Evolutionary conservation across 1,139 yeast genomes (phyloP).

Genomic region (Eremothecium cymbalariae): DNA sequence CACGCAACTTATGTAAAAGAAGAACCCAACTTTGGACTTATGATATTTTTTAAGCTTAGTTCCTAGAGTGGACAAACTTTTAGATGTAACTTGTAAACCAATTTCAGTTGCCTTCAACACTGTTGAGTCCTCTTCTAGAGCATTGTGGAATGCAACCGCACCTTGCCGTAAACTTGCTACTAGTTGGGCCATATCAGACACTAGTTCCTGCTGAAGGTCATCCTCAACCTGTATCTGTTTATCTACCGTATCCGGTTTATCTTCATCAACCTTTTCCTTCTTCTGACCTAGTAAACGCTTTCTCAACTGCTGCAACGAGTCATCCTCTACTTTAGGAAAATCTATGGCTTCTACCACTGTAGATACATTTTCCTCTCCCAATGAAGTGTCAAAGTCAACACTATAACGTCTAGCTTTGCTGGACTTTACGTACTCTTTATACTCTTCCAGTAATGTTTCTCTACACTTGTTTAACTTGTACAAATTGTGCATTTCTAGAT

Average conservation of each 20-base stretch:
- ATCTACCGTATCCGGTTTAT: slow-evolving; percentile 23
- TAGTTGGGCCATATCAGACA: slow-evolving; percentile 34
- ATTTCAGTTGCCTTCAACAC: slow-evolving; percentile 35
- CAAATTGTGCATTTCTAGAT: slow-evolving; percentile 11
- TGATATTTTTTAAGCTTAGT: slow-evolving; percentile 29
- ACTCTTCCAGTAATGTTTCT: slow-evolving; percentile 5
- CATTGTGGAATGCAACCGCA: slow-evolving; percentile 35
- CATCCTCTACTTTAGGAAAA: slow-evolving; percentile 15
- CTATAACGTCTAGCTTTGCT: slow-evolving; percentile 19
- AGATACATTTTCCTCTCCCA: slow-evolving; percentile 4
- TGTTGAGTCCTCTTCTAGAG: slow-evolving; percentile 33
- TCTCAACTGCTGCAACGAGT: slow-evolving; percentile 28
- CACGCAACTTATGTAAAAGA: slow-evolving; percentile 29
- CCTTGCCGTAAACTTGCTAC: slow-evolving; percentile 33
- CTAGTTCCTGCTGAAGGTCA: slow-evolving; percentile 31
- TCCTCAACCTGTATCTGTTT: slow-evolving; percentile 34
- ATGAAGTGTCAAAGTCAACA: slow-evolving; percentile 25
- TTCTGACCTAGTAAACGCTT: slow-evolving; percentile 28
- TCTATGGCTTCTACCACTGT: slow-evolving; percentile 4
- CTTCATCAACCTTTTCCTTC: slow-evolving; percentile 10
- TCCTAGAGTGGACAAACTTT: slow-evolving; percentile 28
- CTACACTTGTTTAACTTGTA: slow-evolving; percentile 8
- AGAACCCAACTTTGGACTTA: slow-evolving; percentile 30
- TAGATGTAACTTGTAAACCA: slow-evolving; percentile 34
- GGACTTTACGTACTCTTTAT: slow-evolving; percentile 6